phyloP scores from a whole-genome alignment of 768 basidiomycete genomes.

The Symmetrospora coprosmae region DNA sequence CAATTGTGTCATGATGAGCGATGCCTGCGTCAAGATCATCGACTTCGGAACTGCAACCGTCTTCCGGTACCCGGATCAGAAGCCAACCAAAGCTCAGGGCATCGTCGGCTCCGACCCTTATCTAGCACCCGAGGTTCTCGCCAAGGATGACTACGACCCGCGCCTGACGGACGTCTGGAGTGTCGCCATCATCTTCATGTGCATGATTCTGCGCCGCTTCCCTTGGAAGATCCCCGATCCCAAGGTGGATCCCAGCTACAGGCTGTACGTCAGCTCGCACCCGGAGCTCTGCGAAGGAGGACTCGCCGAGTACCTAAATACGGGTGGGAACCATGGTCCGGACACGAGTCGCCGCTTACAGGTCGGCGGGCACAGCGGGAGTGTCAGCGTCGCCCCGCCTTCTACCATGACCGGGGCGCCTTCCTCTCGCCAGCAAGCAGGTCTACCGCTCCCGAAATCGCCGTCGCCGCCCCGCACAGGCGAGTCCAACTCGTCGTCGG shows the following conservation, averaged over 20 bases:
- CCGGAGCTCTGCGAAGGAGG: slow-evolving; percentile 60
- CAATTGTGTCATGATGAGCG: slow-evolving; percentile 96
- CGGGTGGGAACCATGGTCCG: background rate
- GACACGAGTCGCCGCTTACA: too few species aligned
- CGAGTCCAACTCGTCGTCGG: background rate
- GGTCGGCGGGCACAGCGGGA: too few species aligned
- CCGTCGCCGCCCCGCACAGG: background rate
- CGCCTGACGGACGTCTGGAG: slow-evolving; percentile 98
- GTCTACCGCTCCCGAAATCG: background rate
- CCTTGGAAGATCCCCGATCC: slow-evolving; percentile 97
- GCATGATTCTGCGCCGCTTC: slow-evolving; percentile 93
- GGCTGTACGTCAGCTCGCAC: slow-evolving; percentile 80
- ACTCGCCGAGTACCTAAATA: slow-evolving; percentile 4
- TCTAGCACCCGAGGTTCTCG: slow-evolving; percentile 88
- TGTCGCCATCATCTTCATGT: slow-evolving; percentile 95
- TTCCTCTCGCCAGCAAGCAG: too few species aligned
- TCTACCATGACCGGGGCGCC: too few species aligned
- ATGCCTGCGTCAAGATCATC: slow-evolving; percentile 93
- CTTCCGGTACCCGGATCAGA: slow-evolving; percentile 89
- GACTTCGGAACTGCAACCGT: slow-evolving; percentile 99
- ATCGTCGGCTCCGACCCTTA: slow-evolving; percentile 96
- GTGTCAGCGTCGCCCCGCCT: background rate
- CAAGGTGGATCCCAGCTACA: slow-evolving; percentile 81
- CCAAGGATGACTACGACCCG: slow-evolving; percentile 70
- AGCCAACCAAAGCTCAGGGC: slow-evolving; percentile 60